These are phyloP conservation scores for Termitomyces sp. DNA, from an alignment of 768 basidiomycete species.

Conservation along the genomic window DNA sequence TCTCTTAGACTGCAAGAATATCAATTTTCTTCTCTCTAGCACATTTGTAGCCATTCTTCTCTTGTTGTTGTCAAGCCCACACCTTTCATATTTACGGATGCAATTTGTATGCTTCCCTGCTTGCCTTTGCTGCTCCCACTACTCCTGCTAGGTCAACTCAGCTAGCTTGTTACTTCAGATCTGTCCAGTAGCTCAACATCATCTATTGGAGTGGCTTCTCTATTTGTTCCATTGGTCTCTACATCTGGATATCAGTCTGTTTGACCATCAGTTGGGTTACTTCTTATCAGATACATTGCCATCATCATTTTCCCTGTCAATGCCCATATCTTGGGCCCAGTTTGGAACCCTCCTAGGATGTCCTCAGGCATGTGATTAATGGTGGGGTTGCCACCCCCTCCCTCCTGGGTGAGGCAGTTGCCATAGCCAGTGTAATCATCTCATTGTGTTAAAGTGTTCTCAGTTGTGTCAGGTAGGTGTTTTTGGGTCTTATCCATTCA, in stretches of 20 bases:
- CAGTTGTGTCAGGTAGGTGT: background rate
- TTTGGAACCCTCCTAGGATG: background rate
- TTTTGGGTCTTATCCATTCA: background rate
- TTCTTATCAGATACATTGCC: background rate
- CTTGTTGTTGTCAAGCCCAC: background rate
- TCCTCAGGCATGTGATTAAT: background rate
- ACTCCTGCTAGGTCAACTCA: too few relatives aligned
- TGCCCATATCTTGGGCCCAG: too few relatives aligned
- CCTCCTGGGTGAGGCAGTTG: background rate
- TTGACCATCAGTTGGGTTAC: too few relatives aligned
- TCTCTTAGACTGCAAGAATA: background rate
- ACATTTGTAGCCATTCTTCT: background rate
- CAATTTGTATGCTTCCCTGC: background rate
- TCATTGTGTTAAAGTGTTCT: too few relatives aligned
- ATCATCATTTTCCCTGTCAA: too few relatives aligned
- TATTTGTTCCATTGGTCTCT: too few relatives aligned
- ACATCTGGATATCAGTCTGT: too few relatives aligned
- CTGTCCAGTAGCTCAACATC: too few relatives aligned
- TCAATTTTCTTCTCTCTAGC: conserved; percentile 10
- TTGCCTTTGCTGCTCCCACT: too few relatives aligned
- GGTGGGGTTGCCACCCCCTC: background rate
- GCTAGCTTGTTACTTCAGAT: too few relatives aligned
- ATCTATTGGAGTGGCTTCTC: too few relatives aligned
- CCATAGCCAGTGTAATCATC: background rate
- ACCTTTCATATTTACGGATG: background rate